Percentiles rank a stretch among this genome's conserved stretches.
These are phyloP conservation scores for Moesziomyces sp. DNA, from an alignment of 1,284 basidiomycete species.

Conservation along the genomic window DNA sequence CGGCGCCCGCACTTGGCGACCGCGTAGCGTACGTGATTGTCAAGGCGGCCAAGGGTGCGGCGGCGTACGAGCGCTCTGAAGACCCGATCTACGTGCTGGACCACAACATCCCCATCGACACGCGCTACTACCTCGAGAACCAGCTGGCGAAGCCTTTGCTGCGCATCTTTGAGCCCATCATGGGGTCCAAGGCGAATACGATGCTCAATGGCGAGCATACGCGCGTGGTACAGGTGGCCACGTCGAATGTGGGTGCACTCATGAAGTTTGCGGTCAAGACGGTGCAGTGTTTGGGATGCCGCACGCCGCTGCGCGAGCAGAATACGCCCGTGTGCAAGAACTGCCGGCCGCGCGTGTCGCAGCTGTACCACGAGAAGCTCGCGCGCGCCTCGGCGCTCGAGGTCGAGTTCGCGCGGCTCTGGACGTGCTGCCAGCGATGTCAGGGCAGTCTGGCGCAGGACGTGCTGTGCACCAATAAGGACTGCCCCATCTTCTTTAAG, in stretches of 20 bases:
- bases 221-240: slow-evolving; percentile 63
- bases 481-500: slow-evolving; percentile 98
- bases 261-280: slow-evolving; percentile 68
- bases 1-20: slow-evolving; percentile 65
- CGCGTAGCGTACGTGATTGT: slow-evolving; percentile 67
- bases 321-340: slow-evolving; percentile 64
- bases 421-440: slow-evolving; percentile 67
- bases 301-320: slow-evolving; percentile 63
- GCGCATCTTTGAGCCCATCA: slow-evolving; percentile 67
- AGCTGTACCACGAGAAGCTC: slow-evolving; percentile 65
- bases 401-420: slow-evolving; percentile 64
- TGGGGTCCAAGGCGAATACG: slow-evolving; percentile 56
- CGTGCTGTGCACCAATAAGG: slow-evolving; percentile 93
- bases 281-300: slow-evolving; percentile 64
- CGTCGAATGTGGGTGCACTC: slow-evolving; percentile 64
- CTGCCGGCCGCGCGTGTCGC: slow-evolving; percentile 57
- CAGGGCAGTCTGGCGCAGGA: slow-evolving; percentile 74
- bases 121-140: slow-evolving; percentile 67
- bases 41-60: slow-evolving; percentile 65
- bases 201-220: slow-evolving; percentile 66
- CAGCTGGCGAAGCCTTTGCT: slow-evolving; percentile 67
- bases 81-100: slow-evolving; percentile 67
- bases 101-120: slow-evolving; percentile 68
- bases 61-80: slow-evolving; percentile 66
- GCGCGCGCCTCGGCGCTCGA: slow-evolving; percentile 55